Base-by-base conservation (phyloP, 371 early-diverging fungal genomes). In the Circinella minor region DNA sequence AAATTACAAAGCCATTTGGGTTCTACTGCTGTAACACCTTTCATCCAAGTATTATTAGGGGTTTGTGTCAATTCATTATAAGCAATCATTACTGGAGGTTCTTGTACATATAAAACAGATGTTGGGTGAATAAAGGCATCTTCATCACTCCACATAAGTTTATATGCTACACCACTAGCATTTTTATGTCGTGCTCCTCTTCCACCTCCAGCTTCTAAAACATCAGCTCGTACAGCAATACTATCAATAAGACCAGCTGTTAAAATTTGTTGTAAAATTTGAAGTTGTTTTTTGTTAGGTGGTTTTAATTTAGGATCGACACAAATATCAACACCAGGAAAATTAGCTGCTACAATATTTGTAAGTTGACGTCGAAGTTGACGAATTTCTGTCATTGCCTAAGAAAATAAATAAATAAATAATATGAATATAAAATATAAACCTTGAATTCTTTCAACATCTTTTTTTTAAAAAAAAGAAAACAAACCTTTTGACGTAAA, bases 211-310 rank as follows among this genome's bases (percentile, higher is more conserved):
- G 89, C 80, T 14, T 89, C 92, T 7, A 91, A 73, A 36, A 92
- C 79, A 65, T 92, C 92, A 66, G 84, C 87, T 4, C 94, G 89
- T 59, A 92, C 82, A 0, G 99, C 99, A 6, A 98, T 88, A 17
- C 93, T 94, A 76, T 98, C 99, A 65, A 94, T 87, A 69, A 93
- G 97, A 2, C 97, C 96, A 4, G 95, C 90, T 2, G 94, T 82
- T 1, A 98, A 68, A 46, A 97, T 88, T 77, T 98, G 98, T 17
- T 92, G 90, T 36, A 98, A 75, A 4, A 93, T 87, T 8, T 87
- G 86, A 59, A 85, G 73, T 71, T 96, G 94, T 43, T 84, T 71
- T 10, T 80, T 65, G 10, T 75, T 85, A 3, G 97, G 96, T 39
- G 95, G 96, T n/a, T 85, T 77, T 89, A 96, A 84, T 57, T 81